Evolutionary conservation across 1,139 yeast genomes (phyloP).

Genomic region (Hyphopichia wangnamkhiaoensis): DNA sequence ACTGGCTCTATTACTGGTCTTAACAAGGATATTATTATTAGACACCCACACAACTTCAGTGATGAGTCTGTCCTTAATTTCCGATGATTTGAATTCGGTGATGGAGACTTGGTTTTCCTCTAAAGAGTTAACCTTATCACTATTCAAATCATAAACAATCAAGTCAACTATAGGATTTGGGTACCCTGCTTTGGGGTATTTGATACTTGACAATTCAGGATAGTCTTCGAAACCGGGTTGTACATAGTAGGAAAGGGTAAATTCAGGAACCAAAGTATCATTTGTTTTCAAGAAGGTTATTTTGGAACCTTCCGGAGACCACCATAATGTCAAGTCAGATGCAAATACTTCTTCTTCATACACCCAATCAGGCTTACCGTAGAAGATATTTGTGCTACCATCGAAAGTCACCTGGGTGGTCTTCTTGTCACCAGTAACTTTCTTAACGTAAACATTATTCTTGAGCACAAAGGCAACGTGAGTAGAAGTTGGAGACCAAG

Average conservation of each 20-base stretch:
- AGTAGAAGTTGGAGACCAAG: constrained; percentile 75
- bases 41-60: constrained; percentile 50
- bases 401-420: constrained; percentile 47
- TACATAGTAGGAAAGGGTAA: constrained; percentile 54
- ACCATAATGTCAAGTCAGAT: constrained; percentile 54
- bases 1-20: constrained; percentile 47
- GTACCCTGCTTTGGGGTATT: constrained; percentile 51
- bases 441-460: constrained; percentile 56
- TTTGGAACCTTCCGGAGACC: constrained; percentile 56
- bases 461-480: constrained; percentile 66
- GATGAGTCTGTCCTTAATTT: constrained; percentile 31
- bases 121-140: neutral
- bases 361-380: constrained; percentile 66
- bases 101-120: constrained; percentile 11
- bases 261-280: constrained; percentile 55
- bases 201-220: constrained; percentile 39
- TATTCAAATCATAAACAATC: constrained; percentile 31
- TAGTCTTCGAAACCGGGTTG: constrained; percentile 46
- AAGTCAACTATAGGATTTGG: constrained; percentile 45
- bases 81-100: constrained; percentile 24
- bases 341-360: constrained; percentile 62
- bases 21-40: constrained; percentile 32
- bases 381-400: constrained; percentile 50
- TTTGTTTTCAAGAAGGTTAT: constrained; percentile 50
- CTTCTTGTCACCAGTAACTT: constrained; percentile 14